A percentile compares a stretch with the other conserved stretches of the same genome.
These are phyloP conservation scores for Trifolium fragiferum DNA, from an alignment of 306 rosid species.

Conservation along the genomic window DNA sequence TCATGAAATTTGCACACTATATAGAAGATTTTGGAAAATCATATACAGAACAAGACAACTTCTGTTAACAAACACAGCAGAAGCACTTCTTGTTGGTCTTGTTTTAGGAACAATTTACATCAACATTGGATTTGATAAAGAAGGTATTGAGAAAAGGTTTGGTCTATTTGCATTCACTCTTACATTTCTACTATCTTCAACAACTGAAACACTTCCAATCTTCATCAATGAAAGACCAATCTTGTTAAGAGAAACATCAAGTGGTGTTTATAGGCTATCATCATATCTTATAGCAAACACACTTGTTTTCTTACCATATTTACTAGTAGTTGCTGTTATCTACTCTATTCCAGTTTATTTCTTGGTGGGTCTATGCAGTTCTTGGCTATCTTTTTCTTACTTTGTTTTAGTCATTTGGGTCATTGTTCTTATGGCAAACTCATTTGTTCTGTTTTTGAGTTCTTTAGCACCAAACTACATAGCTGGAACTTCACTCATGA, in stretches of 20 bases:
- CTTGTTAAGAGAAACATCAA: constrained; percentile 79
- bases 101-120: constrained; percentile 91
- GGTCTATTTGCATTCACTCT: constrained; percentile 92
- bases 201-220: constrained; percentile 89
- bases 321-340: constrained; percentile 68
- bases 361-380: constrained; percentile 82
- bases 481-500: constrained; percentile 81
- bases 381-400: constrained; percentile 81
- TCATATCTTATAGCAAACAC: constrained; percentile 92
- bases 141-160: constrained; percentile 82
- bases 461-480: constrained; percentile 91
- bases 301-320: constrained; percentile 86
- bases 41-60: constrained; percentile 81
- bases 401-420: constrained; percentile 84
- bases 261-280: constrained; percentile 84
- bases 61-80: constrained; percentile 74
- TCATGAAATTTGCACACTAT: constrained; percentile 66
- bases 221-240: constrained; percentile 90
- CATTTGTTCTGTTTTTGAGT: constrained; percentile 80
- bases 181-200: constrained; percentile 84
- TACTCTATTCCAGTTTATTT: constrained; percentile 84
- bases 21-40: constrained; percentile 77
- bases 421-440: constrained; percentile 80
- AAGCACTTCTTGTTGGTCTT: constrained; percentile 84
- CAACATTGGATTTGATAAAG: constrained; percentile 71